Evolutionary conservation across 2,329 filamentous ascomycete species (phyloP).

Genomic region (Verticillium dahliae): DNA sequence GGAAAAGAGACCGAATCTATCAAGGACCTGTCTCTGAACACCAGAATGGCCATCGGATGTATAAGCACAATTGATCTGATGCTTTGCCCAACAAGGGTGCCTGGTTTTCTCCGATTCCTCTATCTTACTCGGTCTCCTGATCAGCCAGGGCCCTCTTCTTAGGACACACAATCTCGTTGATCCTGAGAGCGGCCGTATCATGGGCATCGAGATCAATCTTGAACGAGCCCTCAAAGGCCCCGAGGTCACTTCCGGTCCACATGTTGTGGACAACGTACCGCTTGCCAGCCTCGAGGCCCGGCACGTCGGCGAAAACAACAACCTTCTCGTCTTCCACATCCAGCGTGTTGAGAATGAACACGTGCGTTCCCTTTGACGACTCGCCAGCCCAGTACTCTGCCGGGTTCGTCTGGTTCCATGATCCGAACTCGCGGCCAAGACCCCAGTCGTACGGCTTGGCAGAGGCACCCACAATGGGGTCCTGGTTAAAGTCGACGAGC

Average conservation of each 20-base stretch:
- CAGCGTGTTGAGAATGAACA: conserved; percentile 40
- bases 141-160: conserved; percentile 2
- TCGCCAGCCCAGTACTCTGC: conserved; percentile 43
- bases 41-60: no score
- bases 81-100: background rate
- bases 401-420: conserved; percentile 38
- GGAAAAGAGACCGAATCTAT: no score
- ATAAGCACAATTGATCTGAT: no score
- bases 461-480: conserved; percentile 30
- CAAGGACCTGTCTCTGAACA: no score
- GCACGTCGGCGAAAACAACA: conserved; percentile 34
- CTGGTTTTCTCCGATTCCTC: background rate
- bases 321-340: conserved; percentile 23
- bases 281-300: conserved; percentile 22
- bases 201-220: conserved; percentile 22
- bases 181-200: conserved; percentile 24
- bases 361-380: conserved; percentile 33
- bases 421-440: conserved; percentile 36
- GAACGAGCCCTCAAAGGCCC: conserved; percentile 22
- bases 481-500: conserved; percentile 37
- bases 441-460: conserved; percentile 42
- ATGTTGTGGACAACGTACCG: conserved; percentile 35
- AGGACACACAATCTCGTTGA: conserved; percentile 12
- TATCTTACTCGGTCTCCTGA: background rate
- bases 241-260: conserved; percentile 35